Evolutionary conservation across 208 protist species (phyloP).

Genomic region (Wallacemonas sp.): DNA sequence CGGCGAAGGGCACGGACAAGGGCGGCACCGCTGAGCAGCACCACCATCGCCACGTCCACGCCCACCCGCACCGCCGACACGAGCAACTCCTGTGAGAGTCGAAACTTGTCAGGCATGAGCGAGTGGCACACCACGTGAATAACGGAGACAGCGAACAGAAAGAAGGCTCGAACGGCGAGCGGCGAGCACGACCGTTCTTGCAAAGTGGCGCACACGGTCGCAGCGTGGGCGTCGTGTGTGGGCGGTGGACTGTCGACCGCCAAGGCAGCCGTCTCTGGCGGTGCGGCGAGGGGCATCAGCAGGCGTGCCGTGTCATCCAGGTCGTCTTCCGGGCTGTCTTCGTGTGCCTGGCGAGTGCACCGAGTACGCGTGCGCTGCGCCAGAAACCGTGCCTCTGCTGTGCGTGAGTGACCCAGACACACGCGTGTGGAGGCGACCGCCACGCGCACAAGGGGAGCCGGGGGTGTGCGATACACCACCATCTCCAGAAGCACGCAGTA

Average conservation of each 20-base stretch:
- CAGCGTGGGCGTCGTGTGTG: too few relatives aligned
- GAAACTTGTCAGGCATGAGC: conserved; percentile 29
- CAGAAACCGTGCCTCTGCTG: not conserved
- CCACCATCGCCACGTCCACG: conserved; percentile 19
- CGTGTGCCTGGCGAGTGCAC: too few relatives aligned
- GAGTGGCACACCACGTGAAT: conserved; percentile 29
- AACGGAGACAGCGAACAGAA: not conserved
- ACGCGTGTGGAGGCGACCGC: not conserved
- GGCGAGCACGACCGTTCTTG: not conserved
- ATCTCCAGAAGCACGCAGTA: not conserved
- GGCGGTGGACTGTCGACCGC: too few relatives aligned
- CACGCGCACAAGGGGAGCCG: not conserved
- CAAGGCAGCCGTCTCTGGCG: too few relatives aligned
- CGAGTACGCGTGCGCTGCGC: not conserved
- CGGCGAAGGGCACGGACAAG: not conserved
- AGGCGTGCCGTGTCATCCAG: too few relatives aligned
- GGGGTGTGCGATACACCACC: not conserved
- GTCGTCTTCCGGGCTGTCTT: too few relatives aligned
- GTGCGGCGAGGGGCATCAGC: too few relatives aligned
- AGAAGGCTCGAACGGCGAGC: not conserved
- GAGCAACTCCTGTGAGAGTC: conserved; percentile 58
- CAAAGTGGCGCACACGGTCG: not conserved
- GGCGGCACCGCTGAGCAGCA: conserved; percentile 15
- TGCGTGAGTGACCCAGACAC: not conserved
- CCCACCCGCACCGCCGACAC: conserved; percentile 23